A percentile compares a stretch with the other conserved stretches of the same genome.
Evolutionary conservation across 148 eudicot genomes (phyloP).

Genomic region (Oxyria digyna): DNA sequence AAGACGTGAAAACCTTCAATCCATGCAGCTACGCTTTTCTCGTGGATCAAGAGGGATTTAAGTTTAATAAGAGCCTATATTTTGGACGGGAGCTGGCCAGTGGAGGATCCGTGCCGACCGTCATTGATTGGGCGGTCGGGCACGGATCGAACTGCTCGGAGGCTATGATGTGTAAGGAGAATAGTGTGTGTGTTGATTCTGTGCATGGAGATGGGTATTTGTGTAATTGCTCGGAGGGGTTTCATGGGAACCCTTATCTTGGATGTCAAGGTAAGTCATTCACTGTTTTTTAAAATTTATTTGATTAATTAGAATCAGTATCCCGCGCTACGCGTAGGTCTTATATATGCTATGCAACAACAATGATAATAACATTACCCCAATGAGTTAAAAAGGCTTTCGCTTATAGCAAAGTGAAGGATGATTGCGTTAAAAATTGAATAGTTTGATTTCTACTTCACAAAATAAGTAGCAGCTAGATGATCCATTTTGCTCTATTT

Average conservation of each 20-base stretch:
- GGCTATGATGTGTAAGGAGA: neutral
- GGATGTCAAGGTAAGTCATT: constrained; percentile 9
- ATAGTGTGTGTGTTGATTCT: neutral
- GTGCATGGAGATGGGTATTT: neutral
- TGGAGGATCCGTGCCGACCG: neutral
- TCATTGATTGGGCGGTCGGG: constrained; percentile 6
- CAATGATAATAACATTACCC: no score
- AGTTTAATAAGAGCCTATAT: neutral
- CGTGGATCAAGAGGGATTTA: neutral
- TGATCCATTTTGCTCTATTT: no score
- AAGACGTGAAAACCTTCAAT: neutral
- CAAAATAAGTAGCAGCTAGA: no score
- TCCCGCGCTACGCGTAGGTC: no score
- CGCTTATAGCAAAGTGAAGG: no score
- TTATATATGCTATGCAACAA: no score
- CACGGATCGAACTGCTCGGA: neutral
- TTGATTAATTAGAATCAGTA: no score
- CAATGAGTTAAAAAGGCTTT: no score
- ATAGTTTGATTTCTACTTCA: no score
- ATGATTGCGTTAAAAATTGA: no score
- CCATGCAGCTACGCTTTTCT: constrained; percentile 10
- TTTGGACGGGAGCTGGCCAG: neutral
- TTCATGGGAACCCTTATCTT: constrained; percentile 5
- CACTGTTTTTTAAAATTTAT: no score
- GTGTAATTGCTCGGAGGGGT: neutral